Base-by-base conservation (phyloP, 108 stramenopile species). In the Fistulifera pelliculosa region DNA sequence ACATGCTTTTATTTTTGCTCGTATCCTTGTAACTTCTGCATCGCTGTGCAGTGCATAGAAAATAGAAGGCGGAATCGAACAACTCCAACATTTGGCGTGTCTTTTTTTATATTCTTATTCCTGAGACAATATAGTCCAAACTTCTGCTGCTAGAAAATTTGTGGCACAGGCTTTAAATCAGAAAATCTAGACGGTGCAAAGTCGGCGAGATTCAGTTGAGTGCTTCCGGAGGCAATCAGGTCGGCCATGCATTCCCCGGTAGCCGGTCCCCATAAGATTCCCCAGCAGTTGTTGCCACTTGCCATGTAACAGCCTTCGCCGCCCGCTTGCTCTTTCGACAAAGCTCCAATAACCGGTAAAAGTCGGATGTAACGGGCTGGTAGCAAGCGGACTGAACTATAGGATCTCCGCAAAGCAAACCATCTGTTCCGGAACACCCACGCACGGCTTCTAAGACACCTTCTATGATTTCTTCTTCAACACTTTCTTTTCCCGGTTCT, bases 261-360 rank as follows among this genome's bases (percentile, higher is more conserved):
- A 23, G 80, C 85, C 3, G 94, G 94, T 1, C 87, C 91, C 69
- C 80, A 67, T 0, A 94, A 58, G 21, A 94, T 94, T 23, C 90
- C 90, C 94, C 94, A 93, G 59, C 88, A 90, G 28, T 77, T 80
- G 60, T 92, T 87, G 8, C 90, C 94, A 26, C 85, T 58, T 45
- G 73, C 77, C 17, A 93, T 66, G 70, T 69, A 87, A 19, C 77
- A 80, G 13, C 65, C 58, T 14, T 52, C 38, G 10, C 41, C 47
- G 17, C 67, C 82, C 2, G 73, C 71, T 3, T 27, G 7, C 22
- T 55, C 47, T 16, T 44, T 18, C 0, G 58, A 49, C 1, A 93
- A 60, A 14, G 41, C 38, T 13, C 91, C 89, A 69, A 95, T 87
- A 28, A 93, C 72, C 19, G 94, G 94, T 17, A 85, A 8, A 72